phyloP scores from a whole-genome alignment of 2,329 filamentous ascomycete genomes.

The Neospermospora avenae region DNA sequence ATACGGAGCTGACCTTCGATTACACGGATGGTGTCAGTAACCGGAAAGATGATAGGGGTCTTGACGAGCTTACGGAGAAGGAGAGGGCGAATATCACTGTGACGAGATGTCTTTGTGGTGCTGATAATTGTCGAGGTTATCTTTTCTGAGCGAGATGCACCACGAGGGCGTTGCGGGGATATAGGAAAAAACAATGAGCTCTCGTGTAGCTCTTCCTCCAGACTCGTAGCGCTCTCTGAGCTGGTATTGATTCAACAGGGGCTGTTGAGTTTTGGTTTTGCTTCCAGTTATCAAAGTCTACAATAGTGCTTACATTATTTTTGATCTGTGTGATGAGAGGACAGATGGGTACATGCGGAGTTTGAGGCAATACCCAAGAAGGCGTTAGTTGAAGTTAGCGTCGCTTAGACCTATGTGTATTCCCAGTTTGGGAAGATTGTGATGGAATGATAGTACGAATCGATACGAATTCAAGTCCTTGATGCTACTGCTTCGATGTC shows the following conservation, averaged over 20 bases:
- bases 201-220: no score
- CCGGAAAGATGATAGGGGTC: slow-evolving; percentile 47
- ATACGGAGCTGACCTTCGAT: slow-evolving; percentile 75
- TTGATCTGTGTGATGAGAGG: background rate
- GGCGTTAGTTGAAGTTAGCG: no score
- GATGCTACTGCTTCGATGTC: no score
- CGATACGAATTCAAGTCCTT: no score
- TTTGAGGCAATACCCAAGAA: background rate
- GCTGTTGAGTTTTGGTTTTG: no score
- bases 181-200: no score
- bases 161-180: no score
- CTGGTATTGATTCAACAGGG: no score
- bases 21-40: slow-evolving; percentile 66
- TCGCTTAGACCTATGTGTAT: no score
- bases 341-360: background rate
- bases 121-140: slow-evolving; percentile 4
- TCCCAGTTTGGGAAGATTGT: no score
- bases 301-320: background rate
- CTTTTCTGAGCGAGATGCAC: background rate
- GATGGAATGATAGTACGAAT: no score
- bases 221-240: no score
- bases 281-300: background rate
- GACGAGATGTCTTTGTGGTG: slow-evolving; percentile 7
- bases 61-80: background rate
- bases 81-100: background rate